Percentiles rank a stretch among this genome's conserved stretches.
Evolutionary conservation across 305 asterid species (phyloP).

Genomic region (Vinca major): DNA sequence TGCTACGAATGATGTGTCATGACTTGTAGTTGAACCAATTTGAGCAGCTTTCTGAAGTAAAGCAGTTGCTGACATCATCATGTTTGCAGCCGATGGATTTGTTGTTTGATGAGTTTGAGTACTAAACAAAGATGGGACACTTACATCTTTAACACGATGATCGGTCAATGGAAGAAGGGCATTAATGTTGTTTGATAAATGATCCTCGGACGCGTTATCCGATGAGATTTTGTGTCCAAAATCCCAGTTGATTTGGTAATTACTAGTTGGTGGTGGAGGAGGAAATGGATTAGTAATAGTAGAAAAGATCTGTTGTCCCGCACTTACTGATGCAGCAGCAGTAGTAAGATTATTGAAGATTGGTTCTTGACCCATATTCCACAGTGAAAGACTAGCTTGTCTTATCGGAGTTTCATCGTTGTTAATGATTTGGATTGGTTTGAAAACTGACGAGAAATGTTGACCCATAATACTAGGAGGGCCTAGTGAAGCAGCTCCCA

Average conservation of each 20-base stretch:
- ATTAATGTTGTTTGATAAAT: slow-evolving; percentile 13
- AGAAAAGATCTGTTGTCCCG: too few relatives aligned
- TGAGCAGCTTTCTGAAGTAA: slow-evolving; percentile 78
- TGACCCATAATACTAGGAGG: slow-evolving; percentile 25
- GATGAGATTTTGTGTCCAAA: slow-evolving; percentile 35
- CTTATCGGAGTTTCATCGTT: slow-evolving; percentile 20
- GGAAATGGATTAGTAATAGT: slow-evolving; percentile 17
- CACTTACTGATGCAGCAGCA: too few relatives aligned
- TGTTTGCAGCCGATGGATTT: slow-evolving; percentile 20
- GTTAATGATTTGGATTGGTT: slow-evolving; percentile 27
- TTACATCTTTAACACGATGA: slow-evolving; percentile 13
- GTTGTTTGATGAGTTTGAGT: slow-evolving; percentile 25
- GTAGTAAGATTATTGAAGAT: slow-evolving; percentile 6
- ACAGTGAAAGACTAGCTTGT: slow-evolving; percentile 33
- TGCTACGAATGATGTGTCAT: slow-evolving; percentile 35
- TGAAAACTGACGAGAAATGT: slow-evolving; percentile 47
- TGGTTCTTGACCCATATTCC: slow-evolving; percentile 33
- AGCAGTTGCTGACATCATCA: slow-evolving; percentile 67
- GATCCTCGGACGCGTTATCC: slow-evolving; percentile 13
- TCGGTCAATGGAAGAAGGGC: background rate
- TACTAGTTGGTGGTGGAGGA: slow-evolving; percentile 23
- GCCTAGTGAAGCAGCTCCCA: slow-evolving; percentile 44
- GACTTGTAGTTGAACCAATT: slow-evolving; percentile 47
- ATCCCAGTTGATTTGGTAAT: slow-evolving; percentile 42
- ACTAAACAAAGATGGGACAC: slow-evolving; percentile 53